Percentiles rank a stretch among this genome's conserved stretches.
These are phyloP conservation scores for Pseudophaeomoniella oleicola DNA, from an alignment of 2,329 filamentous ascomycete species.

Conservation along the genomic window DNA sequence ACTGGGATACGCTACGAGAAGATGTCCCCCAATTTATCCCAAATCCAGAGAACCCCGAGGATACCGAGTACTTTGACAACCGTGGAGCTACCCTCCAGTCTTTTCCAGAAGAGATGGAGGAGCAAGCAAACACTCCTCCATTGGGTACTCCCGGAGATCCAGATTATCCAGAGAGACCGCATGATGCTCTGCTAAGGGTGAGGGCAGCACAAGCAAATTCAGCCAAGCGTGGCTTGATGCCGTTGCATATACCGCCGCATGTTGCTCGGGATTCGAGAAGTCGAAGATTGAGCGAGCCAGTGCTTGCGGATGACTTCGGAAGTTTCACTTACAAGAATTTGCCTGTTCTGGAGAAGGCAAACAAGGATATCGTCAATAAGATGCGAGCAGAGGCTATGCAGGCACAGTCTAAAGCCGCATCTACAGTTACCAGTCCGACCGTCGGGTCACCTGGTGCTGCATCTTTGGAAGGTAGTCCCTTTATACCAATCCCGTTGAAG, in stretches of 20 bases:
- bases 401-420: conserved; percentile 34
- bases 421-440: conserved; percentile 17
- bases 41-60: conserved; percentile 80
- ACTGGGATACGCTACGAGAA: conserved; percentile 83
- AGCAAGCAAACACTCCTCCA: conserved; percentile 62
- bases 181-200: conserved; percentile 84
- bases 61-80: conserved; percentile 94
- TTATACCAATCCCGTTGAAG: conserved; percentile 66
- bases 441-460: conserved; percentile 43
- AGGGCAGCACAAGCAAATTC: conserved; percentile 66
- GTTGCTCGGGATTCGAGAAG: conserved; percentile 73
- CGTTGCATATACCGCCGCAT: conserved; percentile 88
- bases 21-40: conserved; percentile 95
- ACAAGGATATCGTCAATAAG: conserved; percentile 97
- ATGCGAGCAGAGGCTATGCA: conserved; percentile 81
- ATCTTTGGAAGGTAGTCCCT: conserved; percentile 70
- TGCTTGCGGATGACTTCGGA: conserved; percentile 82
- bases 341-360: conserved; percentile 90
- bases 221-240: conserved; percentile 84
- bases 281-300: conserved; percentile 78
- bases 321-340: conserved; percentile 96
- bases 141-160: conserved; percentile 44
- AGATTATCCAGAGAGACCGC: conserved; percentile 78
- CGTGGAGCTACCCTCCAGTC: conserved; percentile 82
- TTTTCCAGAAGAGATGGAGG: conserved; percentile 89